Evolutionary conservation across 257 asterid genomes (phyloP), one percentile per base, ranked within the genome.

Genomic region (Nicotiana paniculata): DNA sequence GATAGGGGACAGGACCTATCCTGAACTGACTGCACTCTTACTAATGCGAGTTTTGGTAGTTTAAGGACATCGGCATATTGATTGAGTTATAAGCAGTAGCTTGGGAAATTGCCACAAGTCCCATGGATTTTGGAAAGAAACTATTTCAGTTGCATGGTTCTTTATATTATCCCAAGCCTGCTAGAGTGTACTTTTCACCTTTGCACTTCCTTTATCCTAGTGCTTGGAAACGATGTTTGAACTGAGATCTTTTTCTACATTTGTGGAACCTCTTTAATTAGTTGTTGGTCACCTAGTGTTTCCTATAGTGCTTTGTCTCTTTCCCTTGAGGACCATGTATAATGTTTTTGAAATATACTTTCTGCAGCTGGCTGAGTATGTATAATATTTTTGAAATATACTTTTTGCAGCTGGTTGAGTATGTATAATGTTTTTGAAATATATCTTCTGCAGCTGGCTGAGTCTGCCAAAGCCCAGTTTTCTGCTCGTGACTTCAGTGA

Each of bases 391-490:
- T 35, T 87, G 66, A 80, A 67, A 82, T 72, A 81, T 74, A 59
- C 82, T 62, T 87, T 43, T 85, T 87, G 88, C 95, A 95, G 98
- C 51, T 43, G 12, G 51, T 3, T 8, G 51, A 43, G 12, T 9
- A 21, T 48, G 30, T 46, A 79, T 72, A 81, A 55, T 77, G 58
- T 76, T 65, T 43, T 28, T 87, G 62, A 80, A 67, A 82, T 72
- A 81, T 74, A 59, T 81, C 57, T 86, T 43, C 83, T 87, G 88
- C 95, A 95, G 98, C 98, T 95, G 83, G 98, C 98, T 64, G 98
- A 93, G 89, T 90, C 97, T 81, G 97, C 97, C 9, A 95, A 92
- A 91, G 90, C 98, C 82, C 97, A 90, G 87, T 93, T 95, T 91
- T 89, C 97, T 80, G 93, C 92, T 33, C 93, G 93, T 83, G 94